A percentile compares a stretch with the other conserved stretches of the same genome.
phyloP scores from a whole-genome alignment of 2,329 filamentous ascomycete genomes.

The Colletotrichum abscissum region DNA sequence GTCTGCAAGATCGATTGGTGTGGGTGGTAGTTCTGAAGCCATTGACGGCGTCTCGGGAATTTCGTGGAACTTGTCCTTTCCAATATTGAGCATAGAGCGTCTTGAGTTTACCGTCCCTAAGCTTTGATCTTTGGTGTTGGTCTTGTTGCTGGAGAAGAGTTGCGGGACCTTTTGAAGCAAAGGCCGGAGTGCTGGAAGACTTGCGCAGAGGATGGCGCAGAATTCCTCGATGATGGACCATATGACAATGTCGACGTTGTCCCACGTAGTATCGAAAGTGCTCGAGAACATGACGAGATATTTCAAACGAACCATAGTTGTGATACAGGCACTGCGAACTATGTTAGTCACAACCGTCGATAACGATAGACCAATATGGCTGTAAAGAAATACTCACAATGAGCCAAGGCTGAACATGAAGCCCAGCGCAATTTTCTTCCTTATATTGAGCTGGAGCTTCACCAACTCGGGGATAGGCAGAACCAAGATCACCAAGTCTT shows the following conservation, averaged over 20 bases:
- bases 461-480: constrained; percentile 73
- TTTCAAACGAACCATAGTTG: constrained; percentile 37
- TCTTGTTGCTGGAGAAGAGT: constrained; percentile 31
- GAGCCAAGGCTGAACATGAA: constrained; percentile 75
- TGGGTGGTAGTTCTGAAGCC: background rate
- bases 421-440: constrained; percentile 74
- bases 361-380: background rate
- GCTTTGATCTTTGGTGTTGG: background rate
- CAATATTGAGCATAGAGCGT: constrained; percentile 15
- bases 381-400: constrained; percentile 60
- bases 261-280: constrained; percentile 41
- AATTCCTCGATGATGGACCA: constrained; percentile 47
- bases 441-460: constrained; percentile 69
- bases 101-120: constrained; percentile 1
- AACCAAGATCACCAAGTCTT: constrained; percentile 74
- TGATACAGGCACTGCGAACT: constrained; percentile 32
- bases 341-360: background rate
- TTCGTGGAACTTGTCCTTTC: constrained; percentile 19
- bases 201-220: constrained; percentile 55
- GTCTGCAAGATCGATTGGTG: constrained; percentile 30
- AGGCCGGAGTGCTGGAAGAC: constrained; percentile 53
- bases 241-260: constrained; percentile 44
- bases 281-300: constrained; percentile 35
- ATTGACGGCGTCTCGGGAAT: background rate
- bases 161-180: constrained; percentile 42